Evolutionary conservation across 257 asterid genomes (phyloP).

Genomic region (Coffea canephora): DNA sequence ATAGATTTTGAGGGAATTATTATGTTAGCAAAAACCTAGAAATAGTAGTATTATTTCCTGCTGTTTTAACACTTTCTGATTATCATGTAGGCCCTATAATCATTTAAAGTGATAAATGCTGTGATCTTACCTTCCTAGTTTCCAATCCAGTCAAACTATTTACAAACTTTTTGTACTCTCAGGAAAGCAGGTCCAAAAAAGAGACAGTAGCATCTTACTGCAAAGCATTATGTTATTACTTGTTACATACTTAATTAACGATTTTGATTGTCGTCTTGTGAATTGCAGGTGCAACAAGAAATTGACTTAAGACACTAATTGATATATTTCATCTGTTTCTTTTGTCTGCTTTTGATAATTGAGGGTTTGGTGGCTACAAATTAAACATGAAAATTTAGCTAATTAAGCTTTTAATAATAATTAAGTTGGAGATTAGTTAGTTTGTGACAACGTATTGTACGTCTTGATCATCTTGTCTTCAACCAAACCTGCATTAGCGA

Average conservation of each 20-base stretch:
- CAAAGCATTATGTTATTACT: neutral
- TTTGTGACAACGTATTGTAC: conserved; percentile 26
- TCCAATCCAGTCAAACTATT: conserved; percentile 33
- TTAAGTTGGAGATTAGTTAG: neutral
- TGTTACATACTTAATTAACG: neutral
- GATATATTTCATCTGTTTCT: neutral
- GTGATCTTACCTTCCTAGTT: conserved; percentile 21
- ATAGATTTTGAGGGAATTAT: neutral
- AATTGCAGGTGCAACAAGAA: neutral
- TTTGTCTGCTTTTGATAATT: conserved; percentile 12
- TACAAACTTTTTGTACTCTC: conserved; percentile 21
- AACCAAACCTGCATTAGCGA: conserved; percentile 30
- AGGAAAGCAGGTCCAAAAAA: conserved; percentile 10
- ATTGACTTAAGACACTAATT: conserved; percentile 2
- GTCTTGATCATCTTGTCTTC: conserved; percentile 40
- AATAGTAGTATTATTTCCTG: neutral
- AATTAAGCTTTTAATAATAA: neutral
- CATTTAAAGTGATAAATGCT: conserved; percentile 25
- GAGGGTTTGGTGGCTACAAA: conserved; percentile 11
- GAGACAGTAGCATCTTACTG: conserved; percentile 5
- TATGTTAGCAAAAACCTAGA: neutral
- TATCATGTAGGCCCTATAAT: conserved; percentile 24
- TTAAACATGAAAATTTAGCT: neutral
- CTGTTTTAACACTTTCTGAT: neutral
- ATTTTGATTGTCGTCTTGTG: conserved; percentile 8